Evolutionary conservation across 257 asterid genomes (phyloP).

Genomic region (Rubia yunnanensis): DNA sequence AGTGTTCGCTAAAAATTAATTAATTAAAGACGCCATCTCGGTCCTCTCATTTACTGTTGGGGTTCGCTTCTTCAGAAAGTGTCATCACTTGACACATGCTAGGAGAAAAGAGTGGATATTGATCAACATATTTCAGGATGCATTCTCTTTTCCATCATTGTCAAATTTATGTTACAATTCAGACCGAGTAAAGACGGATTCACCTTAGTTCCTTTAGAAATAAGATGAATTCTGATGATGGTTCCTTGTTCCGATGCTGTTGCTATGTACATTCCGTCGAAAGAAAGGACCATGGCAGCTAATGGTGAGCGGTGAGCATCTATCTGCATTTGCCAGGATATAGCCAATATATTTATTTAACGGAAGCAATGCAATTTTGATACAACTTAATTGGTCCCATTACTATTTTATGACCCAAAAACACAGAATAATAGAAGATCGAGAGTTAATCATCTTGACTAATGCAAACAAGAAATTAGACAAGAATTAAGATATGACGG

Average conservation of each 20-base stretch:
- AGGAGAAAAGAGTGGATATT: background rate
- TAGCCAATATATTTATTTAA: background rate
- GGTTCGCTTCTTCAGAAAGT: background rate
- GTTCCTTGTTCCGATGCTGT: slow-evolving; percentile 96
- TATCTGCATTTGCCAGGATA: slow-evolving; percentile 48
- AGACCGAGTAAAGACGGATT: slow-evolving; percentile 1
- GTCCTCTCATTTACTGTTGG: background rate
- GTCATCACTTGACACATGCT: background rate
- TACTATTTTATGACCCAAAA: background rate
- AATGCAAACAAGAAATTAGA: background rate
- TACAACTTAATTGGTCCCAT: too few species aligned
- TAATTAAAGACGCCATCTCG: background rate
- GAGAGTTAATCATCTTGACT: background rate
- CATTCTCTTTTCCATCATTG: background rate
- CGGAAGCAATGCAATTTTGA: too few species aligned
- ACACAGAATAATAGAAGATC: background rate
- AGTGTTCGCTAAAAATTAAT: background rate
- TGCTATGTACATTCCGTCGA: slow-evolving; percentile 73
- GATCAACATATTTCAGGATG: too few species aligned
- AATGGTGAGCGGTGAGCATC: slow-evolving; percentile 90
- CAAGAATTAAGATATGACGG: background rate
- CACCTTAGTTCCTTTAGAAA: slow-evolving; percentile 89
- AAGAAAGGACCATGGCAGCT: slow-evolving; percentile 75
- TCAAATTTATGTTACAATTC: background rate
- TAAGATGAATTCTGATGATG: slow-evolving; percentile 78